Percentiles rank a stretch among this genome's conserved stretches.
Conservation (phyloP, 169 alveolate species). For the Plasmodium billcollinsi region DNA sequence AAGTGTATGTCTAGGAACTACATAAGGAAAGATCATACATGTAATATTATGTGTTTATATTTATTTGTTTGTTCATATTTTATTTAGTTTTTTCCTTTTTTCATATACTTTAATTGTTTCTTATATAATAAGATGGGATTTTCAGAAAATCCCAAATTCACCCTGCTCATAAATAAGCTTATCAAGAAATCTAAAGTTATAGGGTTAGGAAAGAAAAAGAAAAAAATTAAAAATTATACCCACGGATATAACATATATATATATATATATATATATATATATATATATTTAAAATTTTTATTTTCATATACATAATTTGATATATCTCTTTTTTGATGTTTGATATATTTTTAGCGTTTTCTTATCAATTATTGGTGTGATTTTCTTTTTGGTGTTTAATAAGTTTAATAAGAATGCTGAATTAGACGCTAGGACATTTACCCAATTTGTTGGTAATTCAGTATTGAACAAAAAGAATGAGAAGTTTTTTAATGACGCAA, state of each 20-base stretch:
- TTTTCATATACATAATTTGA: background rate
- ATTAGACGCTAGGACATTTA: conserved; percentile 45
- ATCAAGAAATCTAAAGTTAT: conserved; percentile 37
- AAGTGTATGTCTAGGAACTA: too few species aligned
- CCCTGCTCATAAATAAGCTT: conserved; percentile 20
- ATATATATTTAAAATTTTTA: background rate
- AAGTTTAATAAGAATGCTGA: conserved; percentile 46
- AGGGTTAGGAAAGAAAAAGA: conserved; percentile 30
- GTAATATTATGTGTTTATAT: too few species aligned
- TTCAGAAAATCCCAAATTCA: conserved; percentile 66
- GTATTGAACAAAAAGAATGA: conserved; percentile 23
- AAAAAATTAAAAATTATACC: too few species aligned
- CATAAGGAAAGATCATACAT: too few species aligned
- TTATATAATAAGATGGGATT: conserved; percentile 51
- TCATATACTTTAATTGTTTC: background rate
- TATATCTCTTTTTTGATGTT: background rate
- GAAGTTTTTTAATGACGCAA: conserved; percentile 29
- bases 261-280: background rate
- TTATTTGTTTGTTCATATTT: background rate
- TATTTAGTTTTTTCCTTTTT: conserved; percentile 6
- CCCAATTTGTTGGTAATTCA: conserved; percentile 72
- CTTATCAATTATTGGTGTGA: conserved; percentile 38
- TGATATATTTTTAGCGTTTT: conserved; percentile 9
- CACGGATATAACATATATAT: background rate
- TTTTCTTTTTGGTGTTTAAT: conserved; percentile 46